A percentile compares a stretch with the other conserved stretches of the same genome.
These are phyloP conservation scores for Candida arabinofermentans DNA, from an alignment of 805 yeast species.

Conservation along the genomic window DNA sequence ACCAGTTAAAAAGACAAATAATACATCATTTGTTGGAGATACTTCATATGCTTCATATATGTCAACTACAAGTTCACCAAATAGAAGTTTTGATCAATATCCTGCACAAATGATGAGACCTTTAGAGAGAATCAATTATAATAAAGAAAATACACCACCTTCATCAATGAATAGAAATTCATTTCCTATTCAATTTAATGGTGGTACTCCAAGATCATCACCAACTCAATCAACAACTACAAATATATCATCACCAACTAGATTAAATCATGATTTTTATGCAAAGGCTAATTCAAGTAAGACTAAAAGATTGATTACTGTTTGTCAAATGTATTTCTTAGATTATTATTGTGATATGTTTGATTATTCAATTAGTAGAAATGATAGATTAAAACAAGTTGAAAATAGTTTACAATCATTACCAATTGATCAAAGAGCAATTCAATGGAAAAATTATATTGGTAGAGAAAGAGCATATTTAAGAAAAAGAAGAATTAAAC, in stretches of 20 bases:
- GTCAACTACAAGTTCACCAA: conserved; percentile 30
- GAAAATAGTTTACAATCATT: conserved; percentile 43
- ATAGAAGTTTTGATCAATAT: conserved; percentile 24
- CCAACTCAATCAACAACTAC: conserved; percentile 19
- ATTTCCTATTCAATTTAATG: conserved; percentile 14
- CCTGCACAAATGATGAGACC: conserved; percentile 20
- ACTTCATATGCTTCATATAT: conserved; percentile 23
- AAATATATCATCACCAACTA: too few species aligned
- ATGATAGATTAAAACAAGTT: conserved; percentile 75
- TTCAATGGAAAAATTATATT: conserved; percentile 73
- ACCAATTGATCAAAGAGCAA: conserved; percentile 38
- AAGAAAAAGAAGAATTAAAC: conserved; percentile 85
- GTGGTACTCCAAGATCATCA: conserved; percentile 21
- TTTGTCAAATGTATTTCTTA: conserved; percentile 87
- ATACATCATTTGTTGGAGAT: conserved; percentile 13
- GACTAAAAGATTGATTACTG: conserved; percentile 82
- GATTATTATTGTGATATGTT: conserved; percentile 96
- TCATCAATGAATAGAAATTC: conserved; percentile 25
- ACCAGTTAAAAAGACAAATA: conserved; percentile 14
- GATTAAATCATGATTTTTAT: conserved; percentile 42
- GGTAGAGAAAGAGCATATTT: conserved; percentile 81
- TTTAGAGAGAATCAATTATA: conserved; percentile 33
- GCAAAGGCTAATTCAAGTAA: conserved; percentile 63
- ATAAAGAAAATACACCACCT: conserved; percentile 39
- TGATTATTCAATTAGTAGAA: conserved; percentile 83